A percentile compares a stretch with the other conserved stretches of the same genome.
These are phyloP conservation scores for Zygosaccharomyces siamensis DNA, from an alignment of 805 yeast genomes.

Conservation along the genomic window DNA sequence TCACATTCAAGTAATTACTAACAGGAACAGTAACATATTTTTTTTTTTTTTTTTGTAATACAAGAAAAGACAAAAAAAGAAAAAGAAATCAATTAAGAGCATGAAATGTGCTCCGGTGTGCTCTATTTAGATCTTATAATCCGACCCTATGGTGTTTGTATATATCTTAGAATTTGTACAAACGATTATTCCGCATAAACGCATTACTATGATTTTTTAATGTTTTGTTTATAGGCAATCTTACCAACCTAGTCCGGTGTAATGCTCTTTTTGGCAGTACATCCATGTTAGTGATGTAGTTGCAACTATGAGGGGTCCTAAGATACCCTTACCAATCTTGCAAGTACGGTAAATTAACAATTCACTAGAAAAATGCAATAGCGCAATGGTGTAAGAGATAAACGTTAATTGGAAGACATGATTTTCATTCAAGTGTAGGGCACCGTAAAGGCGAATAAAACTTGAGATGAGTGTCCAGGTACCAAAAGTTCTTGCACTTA, in stretches of 20 bases:
- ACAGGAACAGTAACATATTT: neutral
- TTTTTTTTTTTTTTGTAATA: neutral
- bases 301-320: constrained; percentile 84
- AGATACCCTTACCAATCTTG: constrained; percentile 78
- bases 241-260: constrained; percentile 37
- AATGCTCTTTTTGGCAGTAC: constrained; percentile 63
- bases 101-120: neutral
- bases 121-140: constrained; percentile 2
- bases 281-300: constrained; percentile 76
- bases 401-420: constrained; percentile 74
- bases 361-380: constrained; percentile 76
- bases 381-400: constrained; percentile 77
- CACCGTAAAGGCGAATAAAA: constrained; percentile 80
- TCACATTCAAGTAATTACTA: neutral
- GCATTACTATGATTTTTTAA: neutral
- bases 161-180: constrained; percentile 5
- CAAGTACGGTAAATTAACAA: constrained; percentile 78
- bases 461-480: constrained; percentile 94
- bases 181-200: constrained; percentile 4
- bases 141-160: constrained; percentile 2
- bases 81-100: neutral
- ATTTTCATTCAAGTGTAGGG: constrained; percentile 63
- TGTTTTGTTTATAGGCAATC: neutral
- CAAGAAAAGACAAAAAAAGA: neutral
- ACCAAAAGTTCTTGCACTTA: constrained; percentile 96